These are phyloP conservation scores for Chaetomiaceae sp. DNA, from an alignment of 2,329 filamentous ascomycete genomes.

Conservation along the genomic window DNA sequence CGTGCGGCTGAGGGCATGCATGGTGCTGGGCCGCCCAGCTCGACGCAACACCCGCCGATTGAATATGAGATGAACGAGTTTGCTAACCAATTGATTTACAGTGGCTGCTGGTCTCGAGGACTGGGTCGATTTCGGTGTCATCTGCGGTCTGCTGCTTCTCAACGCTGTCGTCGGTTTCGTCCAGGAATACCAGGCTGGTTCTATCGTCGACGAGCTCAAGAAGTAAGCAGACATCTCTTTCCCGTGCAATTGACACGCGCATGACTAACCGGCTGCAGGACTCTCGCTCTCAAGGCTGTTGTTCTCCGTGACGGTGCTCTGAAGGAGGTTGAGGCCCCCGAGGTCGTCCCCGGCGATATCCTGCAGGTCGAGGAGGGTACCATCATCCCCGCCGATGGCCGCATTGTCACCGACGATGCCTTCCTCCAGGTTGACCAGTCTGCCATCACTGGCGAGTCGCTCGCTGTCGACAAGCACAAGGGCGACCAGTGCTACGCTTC, in stretches of 20 bases:
- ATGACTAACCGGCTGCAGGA: conserved; percentile 34
- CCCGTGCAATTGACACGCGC: background rate
- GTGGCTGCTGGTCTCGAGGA: conserved; percentile 79
- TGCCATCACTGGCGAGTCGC: conserved; percentile 85
- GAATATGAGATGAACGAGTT: conserved; percentile 8
- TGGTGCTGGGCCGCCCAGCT: conserved; percentile 14
- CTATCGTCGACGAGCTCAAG: conserved; percentile 86
- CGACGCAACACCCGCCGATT: conserved; percentile 17
- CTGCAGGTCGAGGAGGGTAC: conserved; percentile 88
- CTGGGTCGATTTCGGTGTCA: conserved; percentile 93
- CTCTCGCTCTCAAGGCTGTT: conserved; percentile 79
- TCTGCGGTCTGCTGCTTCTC: conserved; percentile 75
- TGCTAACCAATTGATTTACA: conserved; percentile 37
- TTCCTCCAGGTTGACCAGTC: conserved; percentile 91
- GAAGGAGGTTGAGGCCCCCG: conserved; percentile 74
- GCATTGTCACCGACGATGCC: conserved; percentile 75
- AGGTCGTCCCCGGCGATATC: conserved; percentile 87
- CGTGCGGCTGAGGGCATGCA: conserved; percentile 5
- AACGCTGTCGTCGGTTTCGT: conserved; percentile 84
- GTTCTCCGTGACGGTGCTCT: conserved; percentile 77
- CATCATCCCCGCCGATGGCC: conserved; percentile 85
- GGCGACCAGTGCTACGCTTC: conserved; percentile 79
- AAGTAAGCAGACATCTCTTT: conserved; percentile 43
- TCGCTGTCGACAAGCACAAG: conserved; percentile 84
- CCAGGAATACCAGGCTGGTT: conserved; percentile 85